phyloP scores from a whole-genome alignment of 305 asterid species.

The Caryopteris hybrid region DNA sequence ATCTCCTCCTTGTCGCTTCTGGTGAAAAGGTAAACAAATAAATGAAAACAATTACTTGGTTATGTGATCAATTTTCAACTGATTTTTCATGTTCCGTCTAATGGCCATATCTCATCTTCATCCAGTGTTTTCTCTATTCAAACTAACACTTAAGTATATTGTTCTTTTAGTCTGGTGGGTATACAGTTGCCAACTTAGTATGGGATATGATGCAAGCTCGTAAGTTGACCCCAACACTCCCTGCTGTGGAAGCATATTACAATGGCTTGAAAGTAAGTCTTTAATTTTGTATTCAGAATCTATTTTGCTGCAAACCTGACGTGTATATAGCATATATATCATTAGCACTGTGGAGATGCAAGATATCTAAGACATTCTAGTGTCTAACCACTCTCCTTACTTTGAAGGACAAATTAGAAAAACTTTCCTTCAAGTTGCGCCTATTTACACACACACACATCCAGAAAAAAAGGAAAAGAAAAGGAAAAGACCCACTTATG shows the following conservation, averaged over 20 bases:
- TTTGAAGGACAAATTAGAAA: too few species aligned
- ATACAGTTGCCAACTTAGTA: constrained; percentile 72
- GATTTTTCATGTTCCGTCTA: neutral
- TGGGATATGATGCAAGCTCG: constrained; percentile 91
- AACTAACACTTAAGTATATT: constrained; percentile 11
- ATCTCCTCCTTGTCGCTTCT: constrained; percentile 75
- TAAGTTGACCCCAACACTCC: constrained; percentile 39
- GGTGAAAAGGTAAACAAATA: constrained; percentile 73
- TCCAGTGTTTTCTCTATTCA: neutral
- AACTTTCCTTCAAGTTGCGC: too few species aligned
- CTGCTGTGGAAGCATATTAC: constrained; percentile 68
- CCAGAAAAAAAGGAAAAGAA: too few species aligned
- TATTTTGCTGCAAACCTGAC: neutral
- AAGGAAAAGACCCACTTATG: too few species aligned
- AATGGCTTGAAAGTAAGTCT: constrained; percentile 71
- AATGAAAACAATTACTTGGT: neutral
- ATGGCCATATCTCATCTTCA: neutral
- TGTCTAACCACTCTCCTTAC: too few species aligned
- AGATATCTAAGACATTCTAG: too few species aligned
- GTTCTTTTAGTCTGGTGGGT: constrained; percentile 67
- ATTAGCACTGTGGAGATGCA: neutral
- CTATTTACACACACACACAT: too few species aligned
- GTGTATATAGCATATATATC: neutral
- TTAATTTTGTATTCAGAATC: neutral
- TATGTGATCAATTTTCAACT: neutral